phyloP scores from a whole-genome alignment of 2,329 filamentous ascomycete genomes.

The Paracorniculantispora psalliotae region DNA sequence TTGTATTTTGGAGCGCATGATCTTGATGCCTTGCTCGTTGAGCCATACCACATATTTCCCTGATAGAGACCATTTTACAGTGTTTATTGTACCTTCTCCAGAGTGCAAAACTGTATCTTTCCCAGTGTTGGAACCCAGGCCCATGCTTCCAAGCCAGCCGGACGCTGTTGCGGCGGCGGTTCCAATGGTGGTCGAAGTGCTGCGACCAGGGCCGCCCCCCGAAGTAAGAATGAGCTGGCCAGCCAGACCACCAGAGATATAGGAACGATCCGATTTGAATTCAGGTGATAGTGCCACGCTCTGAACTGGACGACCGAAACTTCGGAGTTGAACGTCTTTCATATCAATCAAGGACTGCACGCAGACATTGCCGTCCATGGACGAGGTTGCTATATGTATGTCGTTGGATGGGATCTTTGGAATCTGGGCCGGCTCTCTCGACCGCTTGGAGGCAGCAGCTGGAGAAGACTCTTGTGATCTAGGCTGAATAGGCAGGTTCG shows the following conservation, averaged over 20 bases:
- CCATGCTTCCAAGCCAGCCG: constrained; percentile 87
- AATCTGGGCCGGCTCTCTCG: constrained; percentile 50
- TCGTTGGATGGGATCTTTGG: constrained; percentile 79
- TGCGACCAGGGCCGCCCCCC: constrained; percentile 73
- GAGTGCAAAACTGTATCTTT: constrained; percentile 85
- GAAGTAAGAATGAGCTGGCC: constrained; percentile 83
- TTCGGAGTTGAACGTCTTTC: constrained; percentile 85
- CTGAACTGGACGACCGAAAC: constrained; percentile 90
- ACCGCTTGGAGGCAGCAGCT: constrained; percentile 46
- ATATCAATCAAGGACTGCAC: constrained; percentile 80
- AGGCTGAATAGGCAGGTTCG: constrained; percentile 24
- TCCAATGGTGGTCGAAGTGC: constrained; percentile 79
- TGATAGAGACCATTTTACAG: constrained; percentile 90
- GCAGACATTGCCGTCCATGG: constrained; percentile 93
- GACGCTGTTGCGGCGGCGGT: constrained; percentile 80
- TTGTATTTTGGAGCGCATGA: constrained; percentile 86
- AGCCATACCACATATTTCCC: constrained; percentile 93
- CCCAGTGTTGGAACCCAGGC: constrained; percentile 69
- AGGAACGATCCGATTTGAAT: constrained; percentile 82
- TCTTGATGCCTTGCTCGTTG: constrained; percentile 95
- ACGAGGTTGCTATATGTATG: constrained; percentile 89
- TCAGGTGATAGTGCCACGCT: constrained; percentile 92
- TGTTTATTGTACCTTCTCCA: constrained; percentile 85
- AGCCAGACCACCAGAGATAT: constrained; percentile 84
- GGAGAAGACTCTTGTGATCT: constrained; percentile 37